Base-by-base conservation (phyloP, 148 eudicot genomes). In the Euryodendron excelsum region DNA sequence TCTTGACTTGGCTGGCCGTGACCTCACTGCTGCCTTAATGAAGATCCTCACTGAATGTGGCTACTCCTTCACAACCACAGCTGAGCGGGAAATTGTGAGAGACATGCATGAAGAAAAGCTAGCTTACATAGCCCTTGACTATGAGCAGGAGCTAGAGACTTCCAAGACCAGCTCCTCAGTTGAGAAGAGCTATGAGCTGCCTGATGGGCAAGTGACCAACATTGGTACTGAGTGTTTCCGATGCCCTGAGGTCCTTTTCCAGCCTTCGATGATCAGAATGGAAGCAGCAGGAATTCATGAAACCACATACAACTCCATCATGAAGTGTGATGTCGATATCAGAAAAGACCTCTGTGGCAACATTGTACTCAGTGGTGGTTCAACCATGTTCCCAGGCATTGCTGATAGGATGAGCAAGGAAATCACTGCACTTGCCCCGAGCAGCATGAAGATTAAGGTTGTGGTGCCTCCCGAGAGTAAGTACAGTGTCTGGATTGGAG, bases 401-500 rank as follows among this genome's bases (percentile, higher is more conserved):
- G 94, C 97, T 61, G 97, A 93, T 69, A 82, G 97, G 78, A 93
- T 91, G 95, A 93, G 93, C 84, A 93, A 93, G 88, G 97, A 93
- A 82, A 89, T 93, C 10, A 93, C 95, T 9, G 94, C 93, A 11
- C 75, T 93, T 15, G 93, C 94, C 56, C 97, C 97, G 1, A 93
- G 97, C 80, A 93, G 97, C 90, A 93, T 93, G 94, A 93, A 93
- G 87, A 93, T 93, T 34, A 93, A 93, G 88, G 93, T 91, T 28
- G 97, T 93, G 68, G 97, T 94, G 15, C 93, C 97, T 5, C 97
- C 94, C 0, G 97, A 93, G 86, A 89, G 97, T 86, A 93, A 93
- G 83, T 93, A 93, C 84, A 93, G 97, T 82, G 97, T 93, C 30
- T 93, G 94, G 97, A 92, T 92, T 56, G 97, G 97, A 82, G 97